Conservation (phyloP, 805 yeast genomes). For the Yamadazyma nakazawae region DNA sequence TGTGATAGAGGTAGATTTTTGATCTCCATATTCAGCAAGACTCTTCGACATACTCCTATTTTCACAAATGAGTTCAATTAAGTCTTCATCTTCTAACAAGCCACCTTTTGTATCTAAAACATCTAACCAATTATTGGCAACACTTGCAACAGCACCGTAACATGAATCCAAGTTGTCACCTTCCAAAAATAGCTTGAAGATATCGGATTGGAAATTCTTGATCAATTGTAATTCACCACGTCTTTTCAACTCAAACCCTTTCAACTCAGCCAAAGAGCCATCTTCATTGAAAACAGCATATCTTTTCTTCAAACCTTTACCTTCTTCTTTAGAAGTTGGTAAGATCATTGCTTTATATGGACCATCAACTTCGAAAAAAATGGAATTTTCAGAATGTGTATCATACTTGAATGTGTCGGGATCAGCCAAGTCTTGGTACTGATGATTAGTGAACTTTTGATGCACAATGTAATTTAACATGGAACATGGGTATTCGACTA, state of each 20-base stretch:
- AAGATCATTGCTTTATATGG: slow-evolving; percentile 97
- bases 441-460: slow-evolving; percentile 86
- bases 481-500: slow-evolving; percentile 89
- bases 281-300: slow-evolving; percentile 96
- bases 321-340: slow-evolving; percentile 97
- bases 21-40: slow-evolving; percentile 81
- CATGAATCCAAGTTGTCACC: slow-evolving; percentile 78
- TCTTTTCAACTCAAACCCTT: slow-evolving; percentile 94
- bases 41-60: slow-evolving; percentile 94
- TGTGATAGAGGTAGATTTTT: slow-evolving; percentile 92
- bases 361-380: slow-evolving; percentile 97
- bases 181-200: slow-evolving; percentile 85
- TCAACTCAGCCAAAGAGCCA: slow-evolving; percentile 89
- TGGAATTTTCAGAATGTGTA: slow-evolving; percentile 84
- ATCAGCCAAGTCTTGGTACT: slow-evolving; percentile 84
- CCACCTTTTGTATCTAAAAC: slow-evolving; percentile 84
- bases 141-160: slow-evolving; percentile 83
- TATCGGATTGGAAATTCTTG: slow-evolving; percentile 92
- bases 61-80: slow-evolving; percentile 92
- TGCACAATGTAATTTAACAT: slow-evolving; percentile 95
- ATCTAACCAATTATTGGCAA: slow-evolving; percentile 95
- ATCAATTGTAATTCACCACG: slow-evolving; percentile 93
- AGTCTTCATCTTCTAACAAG: slow-evolving; percentile 88
- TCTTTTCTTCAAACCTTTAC: slow-evolving; percentile 91
- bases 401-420: slow-evolving; percentile 65